A percentile compares a stretch with the other conserved stretches of the same genome.
Conservation (phyloP, 768 basidiomycete species). For the Leucogyrophana mollusca region DNA sequence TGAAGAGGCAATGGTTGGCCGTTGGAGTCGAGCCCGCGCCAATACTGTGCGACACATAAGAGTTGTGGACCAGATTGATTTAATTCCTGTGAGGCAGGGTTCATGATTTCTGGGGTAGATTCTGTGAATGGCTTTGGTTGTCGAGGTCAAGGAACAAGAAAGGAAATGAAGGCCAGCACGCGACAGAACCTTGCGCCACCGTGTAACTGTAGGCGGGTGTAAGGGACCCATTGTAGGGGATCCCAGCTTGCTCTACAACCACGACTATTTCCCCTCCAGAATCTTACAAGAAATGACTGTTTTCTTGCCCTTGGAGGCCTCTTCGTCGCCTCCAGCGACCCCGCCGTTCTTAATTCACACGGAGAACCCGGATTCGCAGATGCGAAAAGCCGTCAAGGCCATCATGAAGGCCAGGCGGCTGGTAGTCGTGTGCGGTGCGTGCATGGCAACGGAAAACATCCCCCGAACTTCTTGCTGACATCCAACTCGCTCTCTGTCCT, state of each 20-base stretch:
- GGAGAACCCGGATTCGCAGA: slow-evolving; percentile 43
- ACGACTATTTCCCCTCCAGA: slow-evolving; percentile 16
- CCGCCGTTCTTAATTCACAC: slow-evolving; percentile 57
- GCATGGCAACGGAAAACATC: slow-evolving; percentile 11
- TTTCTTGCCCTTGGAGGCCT: slow-evolving; percentile 57
- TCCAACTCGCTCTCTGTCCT: slow-evolving; percentile 1
- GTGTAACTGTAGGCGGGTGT: slow-evolving; percentile 4
- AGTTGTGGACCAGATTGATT: slow-evolving; percentile 15
- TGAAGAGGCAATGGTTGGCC: slow-evolving; percentile 25
- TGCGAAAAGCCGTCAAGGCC: slow-evolving; percentile 57
- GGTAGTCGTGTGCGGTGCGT: slow-evolving; percentile 84
- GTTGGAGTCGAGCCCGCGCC: slow-evolving; percentile 20
- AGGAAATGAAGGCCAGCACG: slow-evolving; percentile 5
- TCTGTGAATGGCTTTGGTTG: too few relatives aligned
- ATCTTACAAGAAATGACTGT: slow-evolving; percentile 50
- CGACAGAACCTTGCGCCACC: slow-evolving; percentile 26
- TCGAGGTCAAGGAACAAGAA: slow-evolving; percentile 7
- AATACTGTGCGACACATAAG: slow-evolving; percentile 29
- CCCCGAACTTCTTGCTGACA: background rate
- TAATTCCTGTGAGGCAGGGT: too few relatives aligned
- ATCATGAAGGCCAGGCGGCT: slow-evolving; percentile 79
- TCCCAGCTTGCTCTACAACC: slow-evolving; percentile 20
- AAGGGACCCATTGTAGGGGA: slow-evolving; percentile 13
- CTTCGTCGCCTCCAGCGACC: slow-evolving; percentile 43
- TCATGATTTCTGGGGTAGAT: slow-evolving; percentile 11